Base-by-base conservation (phyloP, 768 basidiomycete species). In the Auriculariales sp. region DNA sequence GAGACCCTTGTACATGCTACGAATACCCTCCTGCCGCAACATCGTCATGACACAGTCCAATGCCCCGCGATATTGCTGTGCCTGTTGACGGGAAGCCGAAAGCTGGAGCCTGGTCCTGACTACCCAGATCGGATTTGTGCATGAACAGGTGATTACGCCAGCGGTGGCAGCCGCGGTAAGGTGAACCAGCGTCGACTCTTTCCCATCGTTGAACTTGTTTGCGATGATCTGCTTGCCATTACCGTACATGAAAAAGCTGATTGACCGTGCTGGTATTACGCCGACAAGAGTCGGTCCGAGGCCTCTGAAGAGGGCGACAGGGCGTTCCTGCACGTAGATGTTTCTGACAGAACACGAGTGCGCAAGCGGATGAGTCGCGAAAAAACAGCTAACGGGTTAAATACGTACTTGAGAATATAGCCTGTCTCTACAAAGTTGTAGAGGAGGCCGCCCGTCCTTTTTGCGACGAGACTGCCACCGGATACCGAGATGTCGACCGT, bases 41-140 rank as follows among this genome's bases (percentile, higher is more conserved):
- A 99, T 95, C 56, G 79, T 66, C 58, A 71, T 75, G 34, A 91
- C 84, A 59, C 75, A 79, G 9, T 12, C 48, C 46, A 47, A 33
- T 19, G 52, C 34, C 25, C 30, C 44, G 29, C 36, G 44, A 29
- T 48, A 53, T 39, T 47, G 50, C 39, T 22, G 22, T 9, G 39
- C 22, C 39, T 44, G 39, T 12, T 25, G 19, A 12, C 39, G 39
- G 17, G 60, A 61, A n/a, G 70, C 64, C 2, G 66, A 68, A 14
- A 99, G 77, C 61, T 99, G 95, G 49, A 99, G 59, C 5, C 94
- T 81, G 36, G 95, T 99, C 65, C 98, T 99, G 53, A 99, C 90
- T 44, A 99, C 95, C 95, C 95, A 99, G 24, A 99, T 94, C 0
- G 95, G 95, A 63, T 99, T 99, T 19, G 95, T 98, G 10, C 79